Base-by-base conservation (phyloP, 2,329 filamentous ascomycete genomes). In the Penicillium decumbens region DNA sequence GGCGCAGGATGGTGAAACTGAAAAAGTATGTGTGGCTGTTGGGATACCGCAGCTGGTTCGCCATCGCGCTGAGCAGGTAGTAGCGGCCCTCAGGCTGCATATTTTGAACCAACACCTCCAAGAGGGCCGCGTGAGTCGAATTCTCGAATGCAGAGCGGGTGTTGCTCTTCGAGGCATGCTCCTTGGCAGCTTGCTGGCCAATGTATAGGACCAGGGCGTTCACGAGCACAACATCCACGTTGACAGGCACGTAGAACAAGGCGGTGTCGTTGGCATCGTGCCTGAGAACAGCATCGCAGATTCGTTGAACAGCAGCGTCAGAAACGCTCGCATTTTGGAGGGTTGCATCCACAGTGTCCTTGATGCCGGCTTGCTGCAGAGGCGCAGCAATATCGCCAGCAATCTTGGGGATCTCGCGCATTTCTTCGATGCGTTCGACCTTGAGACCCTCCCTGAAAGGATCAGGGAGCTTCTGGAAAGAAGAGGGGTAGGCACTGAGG, bases 11-110 rank as follows among this genome's bases (percentile, higher is more conserved):
- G 12, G 87, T 81, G 62, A 90, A 88, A 65, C 85, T 91, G 74
- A 95, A 98, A 74, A 93, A 98, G 64, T 91, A 87, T 10, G 93
- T 98, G 64, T 95, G 84, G 42, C 84, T 84, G 65, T 90, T 95
- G 9, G 91, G 89, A 68, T 87, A 95, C 53, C 93, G 87, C 42
- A 98, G 80, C 72, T 97, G 91, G 69, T 97, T 95, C 49, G 89
- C 81, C 65, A 98, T 89, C 57, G 88, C 88, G 59, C 80, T 84
- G 49, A 97, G 72, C 50, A 98, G 77, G 66, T 89, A 88, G 73
- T 95, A 95, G 46, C 91, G 85, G 20, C 84, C 83, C 69, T 95
- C 89, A 0, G 88, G 81, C 33, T 80, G 77, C 33, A 95, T 76
- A 53, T 87, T 86, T 60, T 87, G 85, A 8, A 88, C 80, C 27